A percentile compares a stretch with the other conserved stretches of the same genome.
Conservation (phyloP, 2,329 filamentous ascomycete genomes). For the Pseudocercospora musae region DNA sequence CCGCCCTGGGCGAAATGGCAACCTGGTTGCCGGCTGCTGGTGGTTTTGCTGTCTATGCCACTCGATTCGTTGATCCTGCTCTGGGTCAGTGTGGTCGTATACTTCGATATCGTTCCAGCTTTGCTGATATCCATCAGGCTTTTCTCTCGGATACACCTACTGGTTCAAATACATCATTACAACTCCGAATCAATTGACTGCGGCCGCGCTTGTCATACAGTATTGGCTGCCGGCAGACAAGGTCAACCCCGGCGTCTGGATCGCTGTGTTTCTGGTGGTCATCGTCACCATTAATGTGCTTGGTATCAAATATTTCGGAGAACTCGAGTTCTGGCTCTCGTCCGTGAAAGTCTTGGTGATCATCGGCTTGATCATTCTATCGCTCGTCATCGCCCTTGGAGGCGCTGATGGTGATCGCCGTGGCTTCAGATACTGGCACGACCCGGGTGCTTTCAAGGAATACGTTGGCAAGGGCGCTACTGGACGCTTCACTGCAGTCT, state of each 20-base stretch:
- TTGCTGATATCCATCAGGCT: slow-evolving; percentile 36
- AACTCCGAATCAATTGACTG: slow-evolving; percentile 80
- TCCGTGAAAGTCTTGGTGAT: slow-evolving; percentile 47
- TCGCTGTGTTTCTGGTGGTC: slow-evolving; percentile 55
- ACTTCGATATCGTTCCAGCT: background rate
- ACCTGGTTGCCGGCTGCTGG: slow-evolving; percentile 74
- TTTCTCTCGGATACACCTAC: slow-evolving; percentile 64
- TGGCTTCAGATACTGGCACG: slow-evolving; percentile 45
- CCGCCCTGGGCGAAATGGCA: slow-evolving; percentile 78
- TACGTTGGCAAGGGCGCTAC: slow-evolving; percentile 36
- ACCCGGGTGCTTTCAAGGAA: slow-evolving; percentile 44
- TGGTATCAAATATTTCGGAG: slow-evolving; percentile 60
- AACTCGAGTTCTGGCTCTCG: slow-evolving; percentile 50
- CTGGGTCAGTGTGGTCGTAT: slow-evolving; percentile 51
- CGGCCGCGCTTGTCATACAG: slow-evolving; percentile 72
- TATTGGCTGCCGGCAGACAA: slow-evolving; percentile 62
- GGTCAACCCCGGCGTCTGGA: slow-evolving; percentile 55
- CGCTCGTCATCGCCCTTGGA: slow-evolving; percentile 33
- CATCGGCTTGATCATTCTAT: slow-evolving; percentile 45
- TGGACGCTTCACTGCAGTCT: slow-evolving; percentile 46
- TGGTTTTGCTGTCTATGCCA: slow-evolving; percentile 78
- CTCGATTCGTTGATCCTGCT: slow-evolving; percentile 74
- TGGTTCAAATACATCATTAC: slow-evolving; percentile 72
- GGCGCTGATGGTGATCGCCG: slow-evolving; percentile 32
- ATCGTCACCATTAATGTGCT: slow-evolving; percentile 48